Percentiles rank a stretch among this genome's conserved stretches.
Conservation (phyloP, 2,329 filamentous ascomycete genomes). For the Dichotomopilus funicola region DNA sequence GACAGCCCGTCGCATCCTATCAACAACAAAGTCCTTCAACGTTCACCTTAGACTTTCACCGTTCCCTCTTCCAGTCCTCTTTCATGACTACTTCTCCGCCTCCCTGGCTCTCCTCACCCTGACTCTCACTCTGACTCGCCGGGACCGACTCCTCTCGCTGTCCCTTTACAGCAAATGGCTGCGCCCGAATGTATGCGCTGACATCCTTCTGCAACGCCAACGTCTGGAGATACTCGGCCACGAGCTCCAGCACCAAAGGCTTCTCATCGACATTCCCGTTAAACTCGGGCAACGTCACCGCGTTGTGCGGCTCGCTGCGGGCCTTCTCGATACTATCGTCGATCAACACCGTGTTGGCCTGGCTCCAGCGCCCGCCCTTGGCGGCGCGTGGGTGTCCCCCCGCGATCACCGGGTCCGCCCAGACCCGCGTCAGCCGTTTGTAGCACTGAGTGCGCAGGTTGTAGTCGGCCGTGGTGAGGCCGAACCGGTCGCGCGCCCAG, state of each 20-base stretch:
- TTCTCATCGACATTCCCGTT: conserved; percentile 37
- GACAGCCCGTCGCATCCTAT: no score
- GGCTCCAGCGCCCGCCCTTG: conserved; percentile 55
- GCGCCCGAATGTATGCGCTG: conserved; percentile 50
- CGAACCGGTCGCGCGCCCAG: conserved; percentile 75
- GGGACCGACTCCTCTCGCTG: no score
- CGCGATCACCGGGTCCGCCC: conserved; percentile 47
- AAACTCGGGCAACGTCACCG: conserved; percentile 77
- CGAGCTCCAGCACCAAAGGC: conserved; percentile 45
- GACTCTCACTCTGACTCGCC: no score
- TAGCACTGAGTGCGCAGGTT: conserved; percentile 73
- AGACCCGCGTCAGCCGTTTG: conserved; percentile 72
- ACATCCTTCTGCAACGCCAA: conserved; percentile 52
- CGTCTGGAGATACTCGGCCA: conserved; percentile 55
- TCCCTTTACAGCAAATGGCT: conserved; percentile 42
- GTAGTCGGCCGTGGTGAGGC: conserved; percentile 60
- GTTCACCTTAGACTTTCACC: no score
- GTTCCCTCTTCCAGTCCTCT: no score
- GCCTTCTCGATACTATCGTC: conserved; percentile 83
- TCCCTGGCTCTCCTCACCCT: no score
- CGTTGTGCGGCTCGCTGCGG: conserved; percentile 73
- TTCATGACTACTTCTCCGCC: no score
- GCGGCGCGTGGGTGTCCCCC: conserved; percentile 38
- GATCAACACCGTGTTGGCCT: conserved; percentile 81
- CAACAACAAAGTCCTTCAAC: no score